Evolutionary conservation across 208 protist genomes (phyloP).

Genomic region (Endotrypanum monterogeii): DNA sequence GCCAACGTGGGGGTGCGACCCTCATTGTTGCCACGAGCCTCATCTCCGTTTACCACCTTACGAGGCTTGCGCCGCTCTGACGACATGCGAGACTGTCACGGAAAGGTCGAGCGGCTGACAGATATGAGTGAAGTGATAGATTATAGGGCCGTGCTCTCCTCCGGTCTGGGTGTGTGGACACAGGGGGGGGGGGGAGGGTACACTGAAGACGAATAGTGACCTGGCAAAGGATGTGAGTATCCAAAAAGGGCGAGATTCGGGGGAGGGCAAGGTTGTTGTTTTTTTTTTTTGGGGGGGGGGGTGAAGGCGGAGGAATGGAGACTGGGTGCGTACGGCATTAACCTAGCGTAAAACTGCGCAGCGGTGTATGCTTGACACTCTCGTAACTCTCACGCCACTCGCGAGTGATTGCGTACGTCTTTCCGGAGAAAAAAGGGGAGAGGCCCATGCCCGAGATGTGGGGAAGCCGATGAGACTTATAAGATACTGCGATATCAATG

Average conservation of each 20-base stretch:
- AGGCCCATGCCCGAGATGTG: too few relatives aligned
- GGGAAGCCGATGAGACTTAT: neutral
- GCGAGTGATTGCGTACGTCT: neutral
- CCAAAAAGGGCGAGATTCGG: too few relatives aligned
- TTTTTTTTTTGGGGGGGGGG: neutral
- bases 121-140: neutral
- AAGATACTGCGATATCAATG: neutral
- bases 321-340: too few relatives aligned
- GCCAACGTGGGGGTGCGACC: neutral
- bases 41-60: constrained; percentile 34
- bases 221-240: neutral
- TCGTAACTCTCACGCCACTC: neutral
- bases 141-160: neutral
- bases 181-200: too few relatives aligned
- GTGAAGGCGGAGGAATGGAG: neutral
- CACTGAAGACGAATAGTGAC: neutral
- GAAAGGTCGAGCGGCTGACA: neutral
- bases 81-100: constrained; percentile 12
- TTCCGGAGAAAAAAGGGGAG: neutral
- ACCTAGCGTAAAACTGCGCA: neutral
- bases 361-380: neutral
- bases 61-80: constrained; percentile 33
- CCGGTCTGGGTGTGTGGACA: neutral
- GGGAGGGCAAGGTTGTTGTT: too few relatives aligned
- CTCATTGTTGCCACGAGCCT: constrained; percentile 21